phyloP scores from a whole-genome alignment of 169 alveolate species.

The Plasmodium cynomolgi region DNA sequence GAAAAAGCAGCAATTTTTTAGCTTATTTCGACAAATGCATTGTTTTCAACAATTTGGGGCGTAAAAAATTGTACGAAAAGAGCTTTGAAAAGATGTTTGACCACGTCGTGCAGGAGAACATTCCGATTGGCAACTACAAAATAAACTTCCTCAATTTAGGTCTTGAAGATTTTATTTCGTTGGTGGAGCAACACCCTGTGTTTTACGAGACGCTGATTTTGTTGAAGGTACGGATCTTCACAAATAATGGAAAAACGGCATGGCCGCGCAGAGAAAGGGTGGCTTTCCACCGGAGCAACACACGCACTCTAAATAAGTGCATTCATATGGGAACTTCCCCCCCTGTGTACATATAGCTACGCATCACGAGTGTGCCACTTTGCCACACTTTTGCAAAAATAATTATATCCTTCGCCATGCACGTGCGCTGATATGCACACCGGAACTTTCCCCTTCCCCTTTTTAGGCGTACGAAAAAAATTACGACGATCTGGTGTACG shows the following conservation, averaged over 20 bases:
- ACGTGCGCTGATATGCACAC: background rate
- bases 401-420: background rate
- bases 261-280: background rate
- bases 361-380: background rate
- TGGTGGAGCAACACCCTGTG: slow-evolving; percentile 36
- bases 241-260: background rate
- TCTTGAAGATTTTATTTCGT: slow-evolving; percentile 20
- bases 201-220: slow-evolving; percentile 65
- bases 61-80: background rate
- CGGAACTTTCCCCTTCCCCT: background rate
- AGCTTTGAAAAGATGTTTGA: slow-evolving; percentile 32
- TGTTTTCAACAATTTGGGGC: background rate
- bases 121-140: slow-evolving; percentile 26
- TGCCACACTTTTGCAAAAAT: background rate
- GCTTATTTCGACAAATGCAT: slow-evolving; percentile 24
- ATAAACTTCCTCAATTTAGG: slow-evolving; percentile 35
- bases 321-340: background rate
- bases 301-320: background rate
- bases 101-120: slow-evolving; percentile 18
- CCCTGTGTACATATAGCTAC: background rate
- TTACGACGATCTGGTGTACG: slow-evolving; percentile 50
- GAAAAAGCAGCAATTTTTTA: slow-evolving; percentile 3
- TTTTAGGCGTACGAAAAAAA: slow-evolving; percentile 57
- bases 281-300: background rate
- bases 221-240: slow-evolving; percentile 30